Evolutionary conservation across 345 rosid genomes (phyloP), one percentile per base, ranked within the genome.

Genomic region (Moricandia arvensis): DNA sequence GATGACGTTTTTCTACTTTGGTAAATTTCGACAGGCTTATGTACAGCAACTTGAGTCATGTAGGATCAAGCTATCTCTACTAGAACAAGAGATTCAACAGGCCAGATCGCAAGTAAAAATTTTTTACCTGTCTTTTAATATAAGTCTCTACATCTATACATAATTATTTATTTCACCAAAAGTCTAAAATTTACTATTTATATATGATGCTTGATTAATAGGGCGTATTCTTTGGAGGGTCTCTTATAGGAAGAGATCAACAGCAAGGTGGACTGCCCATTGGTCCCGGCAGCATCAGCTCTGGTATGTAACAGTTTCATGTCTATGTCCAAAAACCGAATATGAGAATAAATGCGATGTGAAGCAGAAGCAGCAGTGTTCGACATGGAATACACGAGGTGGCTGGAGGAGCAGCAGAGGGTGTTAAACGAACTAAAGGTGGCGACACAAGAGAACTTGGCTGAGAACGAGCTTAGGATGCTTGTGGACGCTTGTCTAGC

Each of bases 1-100:
- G n/a, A 29, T 38, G 59, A 58, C 29, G 63, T n/a, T 53, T 62
- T 38, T 24, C 47, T 45, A n/a, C 12, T 16, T 58, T 71, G 62
- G 67, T 59, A 26, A 60, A 71, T 1, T 43, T 24, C 67, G 51
- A 66, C 88, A 95, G 99, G 97, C 99, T 49, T 95, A 95, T 58
- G 96, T 95, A 69, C 99, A 95, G 80, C 97, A 95, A 76, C 86
- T 95, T 15, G 99, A 95, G 82, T 82, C 99, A 63, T 92, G 98
- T 75, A 85, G 98, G 83, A 92, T 95, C 61, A 95, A 85, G 79
- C 94, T 95, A 37, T 83, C 93, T 63, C 98, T 92, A 80, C 80
- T 95, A 53, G 99, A 95, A 74, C 98, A 90, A 81, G 99, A 95
- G 73, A 86, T 95, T 17, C 98, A 92, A 79, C 85, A 97, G 69